Conservation (phyloP, 495 filamentous ascomycete species). For the Penicillium bovifimosum region DNA sequence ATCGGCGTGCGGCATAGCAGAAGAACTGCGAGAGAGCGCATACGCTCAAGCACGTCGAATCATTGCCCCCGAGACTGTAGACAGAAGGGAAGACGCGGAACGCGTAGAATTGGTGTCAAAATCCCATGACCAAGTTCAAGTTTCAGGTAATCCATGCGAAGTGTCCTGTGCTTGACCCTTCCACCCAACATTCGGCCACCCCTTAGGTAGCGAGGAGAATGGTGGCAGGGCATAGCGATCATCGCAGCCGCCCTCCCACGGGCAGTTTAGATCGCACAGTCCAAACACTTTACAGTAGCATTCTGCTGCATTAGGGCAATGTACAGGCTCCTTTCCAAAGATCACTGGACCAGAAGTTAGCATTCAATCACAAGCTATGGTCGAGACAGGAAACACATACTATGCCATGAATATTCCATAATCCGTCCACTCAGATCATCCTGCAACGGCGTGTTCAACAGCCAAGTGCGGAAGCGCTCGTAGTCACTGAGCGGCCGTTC, state of each 20-base stretch:
- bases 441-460: conserved; percentile 49
- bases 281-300: conserved; percentile 65
- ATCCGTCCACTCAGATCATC: conserved; percentile 60
- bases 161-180: conserved; percentile 42
- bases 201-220: conserved; percentile 41
- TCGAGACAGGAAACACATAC: conserved; percentile 24
- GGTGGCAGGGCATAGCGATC: conserved; percentile 45
- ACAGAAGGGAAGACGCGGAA: background rate
- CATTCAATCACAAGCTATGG: background rate
- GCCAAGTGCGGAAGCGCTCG: conserved; percentile 52
- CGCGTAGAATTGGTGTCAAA: background rate
- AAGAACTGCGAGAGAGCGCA: background rate
- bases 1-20: background rate
- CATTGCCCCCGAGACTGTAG: background rate
- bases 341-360: conserved; percentile 33
- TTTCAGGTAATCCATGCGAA: conserved; percentile 32
- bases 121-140: conserved; percentile 11
- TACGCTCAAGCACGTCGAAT: background rate
- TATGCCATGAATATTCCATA: conserved; percentile 72
- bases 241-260: conserved; percentile 29
- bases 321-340: conserved; percentile 46
- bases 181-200: conserved; percentile 51
- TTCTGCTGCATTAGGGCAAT: conserved; percentile 51
- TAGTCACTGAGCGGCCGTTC: conserved; percentile 50
- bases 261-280: conserved; percentile 48